A percentile compares a stretch with the other conserved stretches of the same genome.
Evolutionary conservation across 345 rosid species (phyloP).

Genomic region (Salix koriyanagi): DNA sequence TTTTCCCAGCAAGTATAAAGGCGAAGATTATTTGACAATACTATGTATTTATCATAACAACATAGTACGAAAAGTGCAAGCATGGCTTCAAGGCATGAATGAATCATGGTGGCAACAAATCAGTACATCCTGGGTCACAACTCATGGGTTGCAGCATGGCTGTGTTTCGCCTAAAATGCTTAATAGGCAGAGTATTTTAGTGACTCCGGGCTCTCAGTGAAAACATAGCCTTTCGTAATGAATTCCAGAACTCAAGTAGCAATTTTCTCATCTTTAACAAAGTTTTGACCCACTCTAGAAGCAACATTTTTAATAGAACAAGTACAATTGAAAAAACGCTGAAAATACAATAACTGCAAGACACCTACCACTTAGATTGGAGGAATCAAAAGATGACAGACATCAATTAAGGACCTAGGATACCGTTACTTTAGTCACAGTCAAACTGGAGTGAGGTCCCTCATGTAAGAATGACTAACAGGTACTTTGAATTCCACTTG

Average conservation of each 20-base stretch:
- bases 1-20: background rate
- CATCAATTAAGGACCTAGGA: background rate
- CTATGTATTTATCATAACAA: background rate
- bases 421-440: background rate
- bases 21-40: background rate
- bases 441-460: background rate
- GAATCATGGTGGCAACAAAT: background rate
- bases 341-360: background rate
- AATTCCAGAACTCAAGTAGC: background rate
- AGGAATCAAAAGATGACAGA: background rate
- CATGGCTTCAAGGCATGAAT: background rate
- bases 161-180: background rate
- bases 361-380: background rate
- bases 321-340: background rate
- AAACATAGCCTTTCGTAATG: background rate
- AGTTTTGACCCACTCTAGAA: background rate
- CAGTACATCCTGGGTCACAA: background rate
- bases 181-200: background rate
- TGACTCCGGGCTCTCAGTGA: background rate
- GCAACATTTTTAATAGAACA: background rate
- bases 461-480: background rate
- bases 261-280: too few relatives aligned
- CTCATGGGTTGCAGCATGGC: background rate
- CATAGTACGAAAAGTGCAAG: background rate
- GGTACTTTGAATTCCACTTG: background rate